phyloP scores from a whole-genome alignment of 768 basidiomycete species.

The Suillus discolor region DNA sequence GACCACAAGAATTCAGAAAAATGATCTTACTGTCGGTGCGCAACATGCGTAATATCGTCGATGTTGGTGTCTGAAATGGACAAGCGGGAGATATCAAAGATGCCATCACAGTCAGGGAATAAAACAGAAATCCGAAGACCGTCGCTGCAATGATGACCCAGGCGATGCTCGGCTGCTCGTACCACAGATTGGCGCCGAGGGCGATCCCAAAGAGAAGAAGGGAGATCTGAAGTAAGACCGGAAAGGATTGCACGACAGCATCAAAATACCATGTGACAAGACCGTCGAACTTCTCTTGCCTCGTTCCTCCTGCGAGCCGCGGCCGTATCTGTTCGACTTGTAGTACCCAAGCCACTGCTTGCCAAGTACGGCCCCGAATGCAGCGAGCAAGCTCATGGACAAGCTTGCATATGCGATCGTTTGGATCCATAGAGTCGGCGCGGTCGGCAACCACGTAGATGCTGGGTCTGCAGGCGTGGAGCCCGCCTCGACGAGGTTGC shows the following conservation, averaged over 20 bases:
- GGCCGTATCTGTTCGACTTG: background rate
- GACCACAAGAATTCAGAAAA: no score
- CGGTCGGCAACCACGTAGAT: background rate
- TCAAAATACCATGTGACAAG: conserved; percentile 16
- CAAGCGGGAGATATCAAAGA: background rate
- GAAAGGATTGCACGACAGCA: conserved; percentile 14
- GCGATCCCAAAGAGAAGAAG: conserved; percentile 14
- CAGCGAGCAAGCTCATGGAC: background rate
- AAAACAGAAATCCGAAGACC: background rate
- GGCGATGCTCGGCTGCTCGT: background rate
- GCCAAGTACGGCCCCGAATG: conserved; percentile 17
- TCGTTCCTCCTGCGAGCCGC: conserved; percentile 14
- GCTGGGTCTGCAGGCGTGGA: background rate
- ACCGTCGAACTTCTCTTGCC: conserved; percentile 16
- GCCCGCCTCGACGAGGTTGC: conserved; percentile 3
- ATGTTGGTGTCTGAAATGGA: no score
- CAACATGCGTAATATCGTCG: no score
- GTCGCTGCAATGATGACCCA: conserved; percentile 1
- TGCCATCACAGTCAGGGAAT: conserved; percentile 2
- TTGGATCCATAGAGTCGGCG: background rate
- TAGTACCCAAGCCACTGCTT: conserved; percentile 19
- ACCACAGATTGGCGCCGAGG: no score
- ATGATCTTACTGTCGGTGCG: no score
- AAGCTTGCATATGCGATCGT: background rate
- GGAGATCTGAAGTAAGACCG: conserved; percentile 14